Conservation (phyloP, 2,329 filamentous ascomycete genomes). For the Sphaceloma murrayae region DNA sequence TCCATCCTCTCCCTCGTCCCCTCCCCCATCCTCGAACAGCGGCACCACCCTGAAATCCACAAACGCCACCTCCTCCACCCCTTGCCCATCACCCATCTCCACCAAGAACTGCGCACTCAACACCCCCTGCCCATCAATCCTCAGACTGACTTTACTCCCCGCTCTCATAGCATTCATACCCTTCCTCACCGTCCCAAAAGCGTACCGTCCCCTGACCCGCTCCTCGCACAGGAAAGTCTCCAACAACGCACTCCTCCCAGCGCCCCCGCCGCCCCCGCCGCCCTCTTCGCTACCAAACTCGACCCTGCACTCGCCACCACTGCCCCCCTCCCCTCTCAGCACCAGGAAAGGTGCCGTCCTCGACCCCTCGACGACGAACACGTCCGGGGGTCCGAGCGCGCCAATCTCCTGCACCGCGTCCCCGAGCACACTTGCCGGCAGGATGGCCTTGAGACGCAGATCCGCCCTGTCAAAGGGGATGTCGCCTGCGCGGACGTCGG, state of each 20-base stretch:
- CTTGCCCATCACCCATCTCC: slow-evolving; percentile 52
- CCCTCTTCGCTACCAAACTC: slow-evolving; percentile 39
- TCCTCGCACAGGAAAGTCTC: slow-evolving; percentile 60
- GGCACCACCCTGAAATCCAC: slow-evolving; percentile 78
- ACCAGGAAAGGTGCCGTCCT: slow-evolving; percentile 4
- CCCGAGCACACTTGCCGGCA: slow-evolving; percentile 65
- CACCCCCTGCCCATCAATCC: slow-evolving; percentile 81
- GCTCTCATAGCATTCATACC: slow-evolving; percentile 87
- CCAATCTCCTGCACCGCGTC: slow-evolving; percentile 41
- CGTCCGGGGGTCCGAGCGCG: slow-evolving; percentile 15
- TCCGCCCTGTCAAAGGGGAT: slow-evolving; percentile 81
- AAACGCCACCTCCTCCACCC: slow-evolving; percentile 49
- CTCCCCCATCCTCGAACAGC: slow-evolving; percentile 53
- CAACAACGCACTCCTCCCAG: slow-evolving; percentile 40
- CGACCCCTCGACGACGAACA: slow-evolving; percentile 7
- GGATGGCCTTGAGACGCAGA: slow-evolving; percentile 86
- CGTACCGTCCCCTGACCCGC: slow-evolving; percentile 62
- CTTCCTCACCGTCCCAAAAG: slow-evolving; percentile 75
- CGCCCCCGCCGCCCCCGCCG: neutral
- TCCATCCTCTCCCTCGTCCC: slow-evolving; percentile 28
- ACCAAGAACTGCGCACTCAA: slow-evolving; percentile 95
- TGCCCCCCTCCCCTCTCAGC: slow-evolving; percentile 11
- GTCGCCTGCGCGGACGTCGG: slow-evolving; percentile 28
- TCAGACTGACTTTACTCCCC: slow-evolving; percentile 82
- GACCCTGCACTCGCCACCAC: slow-evolving; percentile 32